phyloP scores from a whole-genome alignment of 352 stramenopile species.

The Thraustotheca clavata region DNA sequence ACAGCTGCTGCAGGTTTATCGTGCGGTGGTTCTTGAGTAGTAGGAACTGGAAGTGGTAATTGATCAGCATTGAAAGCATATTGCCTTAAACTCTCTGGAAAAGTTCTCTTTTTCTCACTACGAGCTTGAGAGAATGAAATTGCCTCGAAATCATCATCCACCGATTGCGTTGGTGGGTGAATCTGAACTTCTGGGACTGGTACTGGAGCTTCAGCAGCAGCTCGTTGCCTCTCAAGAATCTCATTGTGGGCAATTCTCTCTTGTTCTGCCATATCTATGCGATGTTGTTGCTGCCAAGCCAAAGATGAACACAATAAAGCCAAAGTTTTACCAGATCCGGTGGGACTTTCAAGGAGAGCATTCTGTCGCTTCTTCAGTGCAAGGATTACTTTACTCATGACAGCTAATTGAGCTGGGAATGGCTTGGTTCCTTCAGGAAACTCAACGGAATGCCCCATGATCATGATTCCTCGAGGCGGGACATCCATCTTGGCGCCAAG shows the following conservation, averaged over 20 bases:
- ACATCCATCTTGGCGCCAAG: conserved; percentile 3
- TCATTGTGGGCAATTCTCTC: background rate
- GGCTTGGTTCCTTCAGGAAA: conserved; percentile 73
- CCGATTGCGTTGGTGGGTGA: background rate
- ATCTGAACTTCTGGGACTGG: background rate
- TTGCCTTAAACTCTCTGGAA: background rate
- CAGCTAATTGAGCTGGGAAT: conserved; percentile 75
- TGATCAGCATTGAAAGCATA: too few relatives aligned
- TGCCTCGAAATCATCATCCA: conserved; percentile 17
- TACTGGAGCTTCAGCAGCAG: conserved; percentile 15
- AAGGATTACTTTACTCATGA: conserved; percentile 81
- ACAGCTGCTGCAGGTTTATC: background rate
- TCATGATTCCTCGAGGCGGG: conserved; percentile 32
- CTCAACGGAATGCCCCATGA: conserved; percentile 78
- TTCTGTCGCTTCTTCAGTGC: conserved; percentile 75
- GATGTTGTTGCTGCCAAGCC: conserved; percentile 61
- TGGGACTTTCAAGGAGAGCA: conserved; percentile 77
- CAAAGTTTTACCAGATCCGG: conserved; percentile 77
- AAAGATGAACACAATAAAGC: conserved; percentile 75
- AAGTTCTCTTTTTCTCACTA: background rate
- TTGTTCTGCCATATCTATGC: conserved; percentile 29
- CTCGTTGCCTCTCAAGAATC: conserved; percentile 5
- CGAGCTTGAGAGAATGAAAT: conserved; percentile 15
- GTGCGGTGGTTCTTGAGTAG: background rate
- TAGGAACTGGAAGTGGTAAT: background rate